Conservation (phyloP, 1,284 basidiomycete species). For the Mycena sp. region DNA sequence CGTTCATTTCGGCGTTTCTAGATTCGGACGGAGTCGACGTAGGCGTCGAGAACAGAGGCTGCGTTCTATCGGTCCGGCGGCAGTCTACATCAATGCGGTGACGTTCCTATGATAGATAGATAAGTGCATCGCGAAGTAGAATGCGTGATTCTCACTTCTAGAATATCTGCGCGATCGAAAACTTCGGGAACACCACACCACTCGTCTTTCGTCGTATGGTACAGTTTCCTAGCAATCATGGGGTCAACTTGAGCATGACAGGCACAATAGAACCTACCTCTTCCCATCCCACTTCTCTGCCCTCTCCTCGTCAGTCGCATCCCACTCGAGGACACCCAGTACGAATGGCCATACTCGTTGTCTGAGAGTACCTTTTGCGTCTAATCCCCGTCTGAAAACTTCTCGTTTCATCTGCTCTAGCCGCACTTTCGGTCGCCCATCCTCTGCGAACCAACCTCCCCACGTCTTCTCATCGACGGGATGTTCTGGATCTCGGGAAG, state of each 20-base stretch:
- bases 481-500: conserved; percentile 74
- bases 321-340: conserved; percentile 87
- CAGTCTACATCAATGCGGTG: conserved; percentile 97
- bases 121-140: neutral
- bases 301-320: conserved; percentile 64
- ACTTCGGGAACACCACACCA: conserved; percentile 88
- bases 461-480: conserved; percentile 80
- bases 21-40: conserved; percentile 44
- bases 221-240: conserved; percentile 61
- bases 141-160: conserved; percentile 60
- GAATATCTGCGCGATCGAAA: conserved; percentile 77
- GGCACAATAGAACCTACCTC: conserved; percentile 53
- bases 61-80: conserved; percentile 93
- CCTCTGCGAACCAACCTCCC: conserved; percentile 74
- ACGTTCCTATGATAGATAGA: conserved; percentile 61
- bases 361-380: conserved; percentile 61
- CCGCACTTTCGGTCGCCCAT: conserved; percentile 74
- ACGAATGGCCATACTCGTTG: conserved; percentile 91
- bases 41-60: conserved; percentile 82
- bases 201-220: conserved; percentile 74
- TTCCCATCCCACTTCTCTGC: conserved; percentile 69
- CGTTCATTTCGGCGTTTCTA: conserved; percentile 39
- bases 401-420: conserved; percentile 77
- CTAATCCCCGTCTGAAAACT: conserved; percentile 80
- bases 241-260: neutral